Percentiles rank a stretch among this genome's conserved stretches.
These are phyloP conservation scores for Toxicodendron radicans DNA, from an alignment of 345 rosid genomes.

Conservation along the genomic window DNA sequence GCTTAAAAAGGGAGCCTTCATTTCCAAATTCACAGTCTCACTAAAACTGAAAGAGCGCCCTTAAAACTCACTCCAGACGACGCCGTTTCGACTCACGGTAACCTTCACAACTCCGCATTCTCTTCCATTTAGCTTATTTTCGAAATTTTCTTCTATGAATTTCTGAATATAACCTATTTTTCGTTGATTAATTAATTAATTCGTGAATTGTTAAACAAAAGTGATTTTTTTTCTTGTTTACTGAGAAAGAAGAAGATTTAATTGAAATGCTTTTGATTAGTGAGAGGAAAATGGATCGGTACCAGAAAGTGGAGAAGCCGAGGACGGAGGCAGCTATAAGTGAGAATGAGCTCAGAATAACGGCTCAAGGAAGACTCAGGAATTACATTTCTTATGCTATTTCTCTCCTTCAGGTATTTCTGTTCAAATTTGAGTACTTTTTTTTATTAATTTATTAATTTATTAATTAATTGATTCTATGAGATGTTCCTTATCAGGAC, in stretches of 20 bases:
- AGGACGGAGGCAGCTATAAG: conserved; percentile 27
- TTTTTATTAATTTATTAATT: no score
- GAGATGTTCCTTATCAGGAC: conserved; percentile 19
- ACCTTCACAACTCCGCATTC: no score
- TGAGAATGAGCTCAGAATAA: conserved; percentile 41
- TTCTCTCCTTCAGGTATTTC: conserved; percentile 32
- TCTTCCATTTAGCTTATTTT: no score
- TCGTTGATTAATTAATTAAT: no score
- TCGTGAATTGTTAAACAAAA: no score
- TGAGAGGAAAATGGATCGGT: conserved; percentile 19
- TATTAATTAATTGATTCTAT: not conserved
- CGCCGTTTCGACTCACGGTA: not conserved
- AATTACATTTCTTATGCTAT: conserved; percentile 39
- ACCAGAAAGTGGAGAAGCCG: conserved; percentile 41
- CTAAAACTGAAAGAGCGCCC: no score
- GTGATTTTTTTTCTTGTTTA: no score
- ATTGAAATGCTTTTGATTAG: no score
- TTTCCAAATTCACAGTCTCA: not conserved
- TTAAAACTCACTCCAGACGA: no score
- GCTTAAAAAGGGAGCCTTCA: not conserved
- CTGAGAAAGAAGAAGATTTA: no score
- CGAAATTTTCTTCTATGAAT: no score
- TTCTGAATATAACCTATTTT: no score
- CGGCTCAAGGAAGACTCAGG: conserved; percentile 42
- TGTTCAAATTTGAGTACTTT: not conserved